Evolutionary conservation across 768 basidiomycete species (phyloP), one percentile per base, ranked within the genome.

Genomic region (Mycena pura): DNA sequence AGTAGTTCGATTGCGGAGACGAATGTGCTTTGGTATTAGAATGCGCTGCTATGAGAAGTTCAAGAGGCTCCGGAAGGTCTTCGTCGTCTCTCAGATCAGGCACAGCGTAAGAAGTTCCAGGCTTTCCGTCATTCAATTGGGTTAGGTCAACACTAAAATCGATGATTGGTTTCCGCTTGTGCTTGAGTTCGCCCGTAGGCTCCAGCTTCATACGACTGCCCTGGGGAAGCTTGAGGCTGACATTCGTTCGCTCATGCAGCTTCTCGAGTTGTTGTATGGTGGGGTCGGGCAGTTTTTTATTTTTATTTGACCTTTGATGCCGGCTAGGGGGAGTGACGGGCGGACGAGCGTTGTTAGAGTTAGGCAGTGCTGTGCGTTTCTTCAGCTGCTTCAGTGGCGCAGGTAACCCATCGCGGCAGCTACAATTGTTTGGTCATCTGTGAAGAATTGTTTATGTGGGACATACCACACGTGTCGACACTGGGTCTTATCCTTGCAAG

Each of bases 381-480:
- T 73, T 76, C 50, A 69, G 53, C 24, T 60, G 54, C 51, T 47
- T 79, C 63, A 64, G 82, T 24, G 87, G 86, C 50, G 83, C 85
- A 14, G 72, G 64, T 13, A 89, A 67, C 1, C 92, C 92, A 22
- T 93, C 88, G 34, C 86, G 83, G 67, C 92, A 93, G 70, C 92
- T 95, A 64, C n/a, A 39, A 25, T 46, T 11, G 10, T 14, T n/a
- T 19, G 70, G 53, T 25, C 22, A 25, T 34, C n/a, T 45, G 24
- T 9, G 31, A 19, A 25, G 22, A 34, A 19, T 27, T 8, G 0
- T 13, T 0, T 15, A 48, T 15, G 6, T 15, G 47, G 27, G 24
- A 61, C 78, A 63, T 64, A 92, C 93, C 93, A 94, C 32, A 87
- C 70, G 76, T 95, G 93, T 24, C 88, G 84, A 69, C 93, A 95